phyloP scores from a whole-genome alignment of 139 green algal genomes.

The Pseudopediastrum boryanum region DNA sequence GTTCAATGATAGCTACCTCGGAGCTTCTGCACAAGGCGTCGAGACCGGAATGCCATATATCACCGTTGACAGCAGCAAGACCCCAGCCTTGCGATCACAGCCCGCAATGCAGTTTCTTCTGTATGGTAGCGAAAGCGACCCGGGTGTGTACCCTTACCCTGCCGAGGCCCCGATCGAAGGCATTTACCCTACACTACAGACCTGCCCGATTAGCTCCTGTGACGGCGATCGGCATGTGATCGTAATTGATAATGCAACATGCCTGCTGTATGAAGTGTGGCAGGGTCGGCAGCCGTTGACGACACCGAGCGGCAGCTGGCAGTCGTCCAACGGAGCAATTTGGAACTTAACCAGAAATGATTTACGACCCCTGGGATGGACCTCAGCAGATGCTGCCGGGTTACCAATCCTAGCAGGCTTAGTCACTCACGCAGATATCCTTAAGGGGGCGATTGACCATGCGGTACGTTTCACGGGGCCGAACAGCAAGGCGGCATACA shows the following conservation, averaged over 20 bases:
- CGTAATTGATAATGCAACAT: conserved; percentile 14
- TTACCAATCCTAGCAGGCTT: conserved; percentile 43
- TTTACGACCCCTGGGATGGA: conserved; percentile 27
- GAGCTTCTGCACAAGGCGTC: too few relatives aligned
- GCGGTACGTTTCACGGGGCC: conserved; percentile 49
- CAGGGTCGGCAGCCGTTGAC: neutral
- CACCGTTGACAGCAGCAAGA: too few relatives aligned
- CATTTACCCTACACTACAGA: too few relatives aligned
- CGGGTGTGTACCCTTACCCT: too few relatives aligned
- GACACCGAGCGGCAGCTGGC: conserved; percentile 8
- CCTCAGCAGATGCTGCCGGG: conserved; percentile 42
- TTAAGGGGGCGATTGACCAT: conserved; percentile 29
- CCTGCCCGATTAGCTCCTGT: too few relatives aligned
- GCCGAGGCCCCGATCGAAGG: too few relatives aligned
- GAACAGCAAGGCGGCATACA: conserved; percentile 24
- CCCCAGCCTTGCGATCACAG: too few relatives aligned
- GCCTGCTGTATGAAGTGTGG: conserved; percentile 30
- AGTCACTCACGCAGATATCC: conserved; percentile 32
- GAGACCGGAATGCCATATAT: too few relatives aligned
- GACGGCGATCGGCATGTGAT: conserved; percentile 46
- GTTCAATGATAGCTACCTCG: too few relatives aligned
- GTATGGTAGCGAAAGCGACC: too few relatives aligned
- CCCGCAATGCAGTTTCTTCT: too few relatives aligned
- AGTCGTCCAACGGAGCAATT: neutral
- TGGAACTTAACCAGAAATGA: conserved; percentile 25